Percentiles rank a stretch among this genome's conserved stretches.
Evolutionary conservation across 371 early-diverging fungal genomes (phyloP).

Genomic region (Blastocladiella emersonii): DNA sequence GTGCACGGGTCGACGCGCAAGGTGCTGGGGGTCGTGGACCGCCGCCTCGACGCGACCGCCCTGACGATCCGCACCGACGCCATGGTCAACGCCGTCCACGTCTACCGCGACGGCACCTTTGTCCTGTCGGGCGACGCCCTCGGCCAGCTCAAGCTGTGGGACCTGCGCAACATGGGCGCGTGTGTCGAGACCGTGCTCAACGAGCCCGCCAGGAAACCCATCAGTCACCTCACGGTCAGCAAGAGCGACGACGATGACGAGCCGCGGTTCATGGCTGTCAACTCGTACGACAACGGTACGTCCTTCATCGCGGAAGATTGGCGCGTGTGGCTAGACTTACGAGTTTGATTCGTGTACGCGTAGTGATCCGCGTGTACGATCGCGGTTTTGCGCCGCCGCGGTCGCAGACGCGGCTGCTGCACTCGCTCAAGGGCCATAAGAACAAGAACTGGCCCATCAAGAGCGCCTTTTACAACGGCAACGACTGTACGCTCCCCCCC

Average conservation of each 20-base stretch:
- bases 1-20: slow-evolving; percentile 67
- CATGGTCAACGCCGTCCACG: slow-evolving; percentile 69
- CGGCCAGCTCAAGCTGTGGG: slow-evolving; percentile 72
- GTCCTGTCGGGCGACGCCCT: slow-evolving; percentile 65
- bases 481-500: slow-evolving; percentile 37
- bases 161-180: slow-evolving; percentile 47
- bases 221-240: slow-evolving; percentile 58
- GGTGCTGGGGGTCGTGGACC: slow-evolving; percentile 51
- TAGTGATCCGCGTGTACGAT: slow-evolving; percentile 45
- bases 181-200: slow-evolving; percentile 44
- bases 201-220: slow-evolving; percentile 54
- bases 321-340: not conserved
- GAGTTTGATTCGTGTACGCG: not conserved
- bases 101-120: slow-evolving; percentile 45
- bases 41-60: slow-evolving; percentile 30
- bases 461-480: slow-evolving; percentile 56
- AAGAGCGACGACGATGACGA: slow-evolving; percentile 54
- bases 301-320: not conserved
- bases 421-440: slow-evolving; percentile 65
- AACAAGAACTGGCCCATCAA: slow-evolving; percentile 85
- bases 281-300: slow-evolving; percentile 75
- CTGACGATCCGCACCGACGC: slow-evolving; percentile 45
- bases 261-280: slow-evolving; percentile 64
- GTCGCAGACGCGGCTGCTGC: slow-evolving; percentile 43
- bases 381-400: slow-evolving; percentile 61